Evolutionary conservation across 768 basidiomycete species (phyloP).

Genomic region (Mycena sanguinolenta): DNA sequence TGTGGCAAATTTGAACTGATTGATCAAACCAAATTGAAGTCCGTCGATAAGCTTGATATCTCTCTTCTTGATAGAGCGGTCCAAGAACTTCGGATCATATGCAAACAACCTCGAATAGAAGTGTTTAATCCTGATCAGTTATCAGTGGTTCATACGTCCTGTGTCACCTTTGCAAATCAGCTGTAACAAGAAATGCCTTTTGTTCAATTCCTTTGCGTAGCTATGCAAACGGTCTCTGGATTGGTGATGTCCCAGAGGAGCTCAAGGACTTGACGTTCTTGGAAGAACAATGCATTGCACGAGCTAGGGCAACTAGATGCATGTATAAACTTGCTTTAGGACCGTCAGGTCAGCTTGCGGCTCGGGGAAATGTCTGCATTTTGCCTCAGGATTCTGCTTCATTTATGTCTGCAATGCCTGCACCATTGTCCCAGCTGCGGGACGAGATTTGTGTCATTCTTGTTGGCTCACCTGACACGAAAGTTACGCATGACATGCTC

Average conservation of each 20-base stretch:
- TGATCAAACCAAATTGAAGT: not conserved
- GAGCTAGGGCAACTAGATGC: slow-evolving; percentile 29
- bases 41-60: slow-evolving; percentile 28
- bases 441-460: slow-evolving; percentile 41
- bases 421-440: slow-evolving; percentile 24
- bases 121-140: slow-evolving; percentile 9
- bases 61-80: slow-evolving; percentile 28
- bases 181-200: slow-evolving; percentile 26
- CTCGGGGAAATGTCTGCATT: slow-evolving; percentile 40
- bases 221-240: slow-evolving; percentile 42
- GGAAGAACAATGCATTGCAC: slow-evolving; percentile 40
- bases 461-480: slow-evolving; percentile 37
- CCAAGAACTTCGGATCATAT: slow-evolving; percentile 5
- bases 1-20: slow-evolving; percentile 11
- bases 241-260: slow-evolving; percentile 31
- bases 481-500: slow-evolving; percentile 32
- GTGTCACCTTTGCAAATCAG: slow-evolving; percentile 20
- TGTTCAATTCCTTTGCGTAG: slow-evolving; percentile 34
- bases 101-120: slow-evolving; percentile 21
- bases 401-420: slow-evolving; percentile 27
- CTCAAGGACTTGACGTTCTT: slow-evolving; percentile 34
- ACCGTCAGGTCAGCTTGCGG: slow-evolving; percentile 37
- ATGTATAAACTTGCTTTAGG: slow-evolving; percentile 36
- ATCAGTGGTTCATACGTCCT: slow-evolving; percentile 18
- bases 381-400: slow-evolving; percentile 35